Conservation (phyloP, 805 yeast species). For the Zygotorulaspora chibaensis region DNA sequence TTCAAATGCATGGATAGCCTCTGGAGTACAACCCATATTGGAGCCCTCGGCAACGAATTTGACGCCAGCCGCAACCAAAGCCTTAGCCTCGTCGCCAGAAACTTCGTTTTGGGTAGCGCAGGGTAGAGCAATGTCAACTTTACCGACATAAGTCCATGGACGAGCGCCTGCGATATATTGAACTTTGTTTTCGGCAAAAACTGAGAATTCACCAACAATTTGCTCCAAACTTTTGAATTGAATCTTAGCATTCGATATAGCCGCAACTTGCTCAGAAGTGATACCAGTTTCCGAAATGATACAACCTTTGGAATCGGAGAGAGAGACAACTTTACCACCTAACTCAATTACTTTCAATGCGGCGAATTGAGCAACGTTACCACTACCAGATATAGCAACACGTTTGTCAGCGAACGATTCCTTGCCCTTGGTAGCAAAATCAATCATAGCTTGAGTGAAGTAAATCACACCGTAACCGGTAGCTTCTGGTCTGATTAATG, state of each 20-base stretch:
- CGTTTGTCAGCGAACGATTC: constrained; percentile 89
- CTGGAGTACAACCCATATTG: constrained; percentile 98
- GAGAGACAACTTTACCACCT: constrained; percentile 91
- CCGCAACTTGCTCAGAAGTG: constrained; percentile 72
- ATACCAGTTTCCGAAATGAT: constrained; percentile 77
- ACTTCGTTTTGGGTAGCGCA: constrained; percentile 99
- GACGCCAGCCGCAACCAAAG: constrained; percentile 86
- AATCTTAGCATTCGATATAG: constrained; percentile 72
- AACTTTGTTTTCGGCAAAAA: constrained; percentile 56
- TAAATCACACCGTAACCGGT: constrained; percentile 97
- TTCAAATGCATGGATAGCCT: constrained; percentile 93
- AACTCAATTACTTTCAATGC: constrained; percentile 95
- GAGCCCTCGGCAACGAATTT: constrained; percentile 98
- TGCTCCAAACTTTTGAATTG: constrained; percentile 71
- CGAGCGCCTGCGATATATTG: constrained; percentile 89
- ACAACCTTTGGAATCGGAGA: constrained; percentile 93
- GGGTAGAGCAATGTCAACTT: constrained; percentile 94
- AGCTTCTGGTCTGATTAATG: constrained; percentile 98
- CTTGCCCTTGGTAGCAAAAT: constrained; percentile 83
- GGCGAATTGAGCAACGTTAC: constrained; percentile 99
- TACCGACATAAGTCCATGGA: constrained; percentile 92
- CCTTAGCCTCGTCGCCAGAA: constrained; percentile 93
- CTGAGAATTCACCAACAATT: constrained; percentile 53
- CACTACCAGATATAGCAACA: constrained; percentile 96
- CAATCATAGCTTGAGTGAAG: constrained; percentile 97